Evolutionary conservation across 2,329 filamentous ascomycete species (phyloP).

Genomic region (Penicillium crustosum): DNA sequence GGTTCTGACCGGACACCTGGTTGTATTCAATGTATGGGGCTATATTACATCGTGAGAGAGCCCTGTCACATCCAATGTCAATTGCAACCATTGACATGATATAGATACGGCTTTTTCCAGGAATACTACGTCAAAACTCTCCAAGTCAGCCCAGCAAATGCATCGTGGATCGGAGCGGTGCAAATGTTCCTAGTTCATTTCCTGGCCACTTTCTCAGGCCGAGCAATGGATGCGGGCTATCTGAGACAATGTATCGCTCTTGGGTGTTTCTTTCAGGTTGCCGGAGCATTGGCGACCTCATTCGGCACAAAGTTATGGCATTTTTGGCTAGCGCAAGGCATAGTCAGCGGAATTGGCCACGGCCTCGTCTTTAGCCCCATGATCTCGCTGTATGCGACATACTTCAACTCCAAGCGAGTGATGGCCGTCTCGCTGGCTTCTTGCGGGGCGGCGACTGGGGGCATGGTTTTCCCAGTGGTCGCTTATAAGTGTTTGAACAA

Average conservation of each 20-base stretch:
- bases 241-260: constrained; percentile 27
- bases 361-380: constrained; percentile 44
- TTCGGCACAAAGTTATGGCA: constrained; percentile 49
- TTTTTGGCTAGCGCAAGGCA: constrained; percentile 49
- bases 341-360: constrained; percentile 44
- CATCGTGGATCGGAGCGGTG: constrained; percentile 51
- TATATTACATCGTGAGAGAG: constrained; percentile 12
- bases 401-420: constrained; percentile 41
- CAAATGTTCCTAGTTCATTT: constrained; percentile 47
- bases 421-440: constrained; percentile 41
- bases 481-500: constrained; percentile 42
- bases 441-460: constrained; percentile 40
- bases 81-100: background rate
- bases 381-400: constrained; percentile 41
- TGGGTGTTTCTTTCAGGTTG: constrained; percentile 21
- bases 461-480: constrained; percentile 48
- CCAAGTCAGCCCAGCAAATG: constrained; percentile 33
- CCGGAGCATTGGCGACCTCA: constrained; percentile 51
- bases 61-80: background rate
- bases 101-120: constrained; percentile 44
- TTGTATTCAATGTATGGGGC: constrained; percentile 27
- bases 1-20: constrained; percentile 30
- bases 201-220: constrained; percentile 44
- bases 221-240: constrained; percentile 45
- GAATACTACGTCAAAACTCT: constrained; percentile 43